Percentiles rank a stretch among this genome's conserved stretches.
These are phyloP conservation scores for Aristolochia californica DNA, from an alignment of 164 flowering plant species.

Conservation along the genomic window DNA sequence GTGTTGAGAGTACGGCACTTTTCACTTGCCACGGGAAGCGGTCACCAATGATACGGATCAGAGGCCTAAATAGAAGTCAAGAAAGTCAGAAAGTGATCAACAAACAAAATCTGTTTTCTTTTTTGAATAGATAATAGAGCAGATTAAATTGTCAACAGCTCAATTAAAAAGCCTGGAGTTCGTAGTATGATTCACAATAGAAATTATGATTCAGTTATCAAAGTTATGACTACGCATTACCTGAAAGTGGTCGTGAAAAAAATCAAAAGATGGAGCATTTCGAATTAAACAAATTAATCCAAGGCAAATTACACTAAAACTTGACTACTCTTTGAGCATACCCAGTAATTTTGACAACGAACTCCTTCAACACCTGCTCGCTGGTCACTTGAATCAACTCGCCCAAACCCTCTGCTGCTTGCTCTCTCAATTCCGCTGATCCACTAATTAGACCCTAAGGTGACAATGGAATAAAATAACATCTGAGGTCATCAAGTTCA, in stretches of 20 bases:
- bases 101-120: not conserved
- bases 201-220: too few relatives aligned
- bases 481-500: not conserved
- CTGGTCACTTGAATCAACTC: constrained; percentile 97
- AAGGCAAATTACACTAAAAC: not conserved
- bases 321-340: constrained; percentile 20
- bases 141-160: not conserved
- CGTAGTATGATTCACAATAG: too few relatives aligned
- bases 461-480: not conserved
- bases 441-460: constrained; percentile 87
- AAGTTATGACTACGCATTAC: too few relatives aligned
- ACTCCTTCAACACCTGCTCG: constrained; percentile 73
- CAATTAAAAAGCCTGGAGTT: too few relatives aligned
- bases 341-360: constrained; percentile 97
- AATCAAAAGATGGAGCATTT: too few relatives aligned
- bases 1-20: constrained; percentile 86
- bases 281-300: too few relatives aligned
- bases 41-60: constrained; percentile 93
- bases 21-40: constrained; percentile 99
- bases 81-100: constrained; percentile 1
- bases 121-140: not conserved
- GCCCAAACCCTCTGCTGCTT: constrained; percentile 95
- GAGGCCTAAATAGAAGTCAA: constrained; percentile 53
- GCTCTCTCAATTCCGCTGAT: constrained; percentile 93
- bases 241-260: too few relatives aligned